Evolutionary conservation across 2,329 filamentous ascomycete genomes (phyloP).

Genomic region (Diplodia seriata): DNA sequence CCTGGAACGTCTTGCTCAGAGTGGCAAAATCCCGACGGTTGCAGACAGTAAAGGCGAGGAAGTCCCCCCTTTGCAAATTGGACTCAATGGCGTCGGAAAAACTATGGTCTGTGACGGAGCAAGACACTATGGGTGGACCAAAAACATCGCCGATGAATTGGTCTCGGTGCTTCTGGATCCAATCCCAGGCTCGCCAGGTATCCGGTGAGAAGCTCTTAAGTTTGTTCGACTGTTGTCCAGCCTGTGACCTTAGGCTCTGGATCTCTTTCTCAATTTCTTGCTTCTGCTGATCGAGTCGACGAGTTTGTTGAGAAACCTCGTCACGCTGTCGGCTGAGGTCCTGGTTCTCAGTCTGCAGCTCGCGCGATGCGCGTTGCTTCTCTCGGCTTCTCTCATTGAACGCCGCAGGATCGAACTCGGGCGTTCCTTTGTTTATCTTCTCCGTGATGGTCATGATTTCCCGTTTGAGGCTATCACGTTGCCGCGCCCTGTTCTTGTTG

Average conservation of each 20-base stretch:
- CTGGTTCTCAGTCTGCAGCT: slow-evolving; percentile 53
- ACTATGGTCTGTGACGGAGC: slow-evolving; percentile 75
- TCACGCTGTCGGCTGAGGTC: slow-evolving; percentile 25
- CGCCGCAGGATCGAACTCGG: slow-evolving; percentile 70
- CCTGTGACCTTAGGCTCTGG: slow-evolving; percentile 70
- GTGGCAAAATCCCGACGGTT: slow-evolving; percentile 75
- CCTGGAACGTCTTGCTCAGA: slow-evolving; percentile 57
- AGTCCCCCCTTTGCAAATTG: slow-evolving; percentile 59
- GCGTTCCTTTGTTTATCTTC: slow-evolving; percentile 66
- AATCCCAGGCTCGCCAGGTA: slow-evolving; percentile 75
- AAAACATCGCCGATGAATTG: slow-evolving; percentile 78
- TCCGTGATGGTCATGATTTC: slow-evolving; percentile 61
- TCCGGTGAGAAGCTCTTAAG: slow-evolving; percentile 69
- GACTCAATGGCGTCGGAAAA: slow-evolving; percentile 69
- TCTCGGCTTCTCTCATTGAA: slow-evolving; percentile 77
- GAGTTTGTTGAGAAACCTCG: slow-evolving; percentile 41
- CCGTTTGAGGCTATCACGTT: slow-evolving; percentile 35
- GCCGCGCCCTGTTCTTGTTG: slow-evolving; percentile 39
- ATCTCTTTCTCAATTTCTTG: slow-evolving; percentile 45
- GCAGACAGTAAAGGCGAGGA: slow-evolving; percentile 75
- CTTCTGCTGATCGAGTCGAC: slow-evolving; percentile 34
- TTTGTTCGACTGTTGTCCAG: slow-evolving; percentile 74
- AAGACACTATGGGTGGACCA: slow-evolving; percentile 80
- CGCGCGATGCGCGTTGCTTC: slow-evolving; percentile 56
- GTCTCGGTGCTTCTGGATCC: slow-evolving; percentile 75